These are phyloP conservation scores for Purpureocillium takamizusanense DNA, from an alignment of 2,329 filamentous ascomycete species.

Conservation along the genomic window DNA sequence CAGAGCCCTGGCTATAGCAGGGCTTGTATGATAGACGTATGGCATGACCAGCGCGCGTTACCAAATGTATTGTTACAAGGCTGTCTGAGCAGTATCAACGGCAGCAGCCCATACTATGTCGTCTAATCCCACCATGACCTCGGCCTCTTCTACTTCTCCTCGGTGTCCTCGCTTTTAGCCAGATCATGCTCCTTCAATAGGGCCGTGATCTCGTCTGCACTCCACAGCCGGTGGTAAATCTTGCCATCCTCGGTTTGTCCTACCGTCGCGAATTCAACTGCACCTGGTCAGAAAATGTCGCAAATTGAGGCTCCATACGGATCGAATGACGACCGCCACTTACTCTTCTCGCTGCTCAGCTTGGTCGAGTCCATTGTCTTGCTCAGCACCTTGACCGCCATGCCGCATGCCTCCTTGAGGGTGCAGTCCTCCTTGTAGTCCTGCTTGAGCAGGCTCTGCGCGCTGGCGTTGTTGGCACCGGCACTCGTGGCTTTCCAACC, in stretches of 20 bases:
- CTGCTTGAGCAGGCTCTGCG: constrained; percentile 94
- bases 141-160: constrained; percentile 45
- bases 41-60: no score
- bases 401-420: constrained; percentile 89
- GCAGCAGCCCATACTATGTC: constrained; percentile 5
- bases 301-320: background rate
- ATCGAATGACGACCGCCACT: constrained; percentile 34
- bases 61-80: constrained; percentile 9
- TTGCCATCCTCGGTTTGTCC: constrained; percentile 91
- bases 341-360: constrained; percentile 98
- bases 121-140: constrained; percentile 5
- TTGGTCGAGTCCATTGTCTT: constrained; percentile 99
- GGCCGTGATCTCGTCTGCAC: constrained; percentile 88
- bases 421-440: constrained; percentile 99
- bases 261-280: constrained; percentile 97
- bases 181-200: constrained; percentile 92
- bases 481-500: constrained; percentile 99
- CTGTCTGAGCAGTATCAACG: no score
- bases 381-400: constrained; percentile 97
- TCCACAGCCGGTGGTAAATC: constrained; percentile 98
- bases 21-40: no score
- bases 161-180: constrained; percentile 71
- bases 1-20: no score
- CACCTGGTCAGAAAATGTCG: no score
- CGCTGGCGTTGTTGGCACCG: constrained; percentile 95